Evolutionary conservation across 352 stramenopile genomes (phyloP), one percentile per base, ranked within the genome.

Genomic region (Phytophthora macrochlamydospora): DNA sequence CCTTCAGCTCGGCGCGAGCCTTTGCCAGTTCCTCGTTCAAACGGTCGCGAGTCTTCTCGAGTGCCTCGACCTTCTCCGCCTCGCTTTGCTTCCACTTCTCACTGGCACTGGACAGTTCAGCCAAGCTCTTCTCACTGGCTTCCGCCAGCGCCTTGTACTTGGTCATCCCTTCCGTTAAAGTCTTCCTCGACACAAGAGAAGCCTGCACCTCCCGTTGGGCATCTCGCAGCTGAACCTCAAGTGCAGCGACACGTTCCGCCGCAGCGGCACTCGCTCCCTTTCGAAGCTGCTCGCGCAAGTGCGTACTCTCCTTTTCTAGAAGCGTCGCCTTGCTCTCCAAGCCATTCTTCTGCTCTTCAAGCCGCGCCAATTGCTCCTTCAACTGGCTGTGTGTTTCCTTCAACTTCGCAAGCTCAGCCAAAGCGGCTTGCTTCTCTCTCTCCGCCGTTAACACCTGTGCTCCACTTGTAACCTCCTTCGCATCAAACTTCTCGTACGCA

Each of bases 141-240:
- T 91, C 84, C 51, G 85, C 82, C 59, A 94, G 74, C 37, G 76
- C 75, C 57, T 92, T 94, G 69, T 92, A 94, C 54, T 90, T 86
- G 6, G 77, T 67, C 29, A 89, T 73, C 8, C 80, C 81, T 55
- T 91, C 79, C 0, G 76, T 82, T 12, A 91, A 69, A 11, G 82
- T 83, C 57, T 92, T 90, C 42, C 78, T 82, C 24, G 78, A 79
- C 6, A 81, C 65, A 32, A 91, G 63, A 7, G 78, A 83, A 9
- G 79, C 70, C 50, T 90, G 82, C 18, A 84, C 67, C 67, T 90
- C 79, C 7, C 56, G 77, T 69, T 91, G 81, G 40, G 83, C 75
- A 38, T 92, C 78, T 31, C 68, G 73, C 13, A 92, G 70, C 49
- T 90, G 75, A 45, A 84, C 67, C 68, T 93, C 85, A 14, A 93